Conservation (phyloP, 345 rosid genomes). For the Cardamine occulta region DNA sequence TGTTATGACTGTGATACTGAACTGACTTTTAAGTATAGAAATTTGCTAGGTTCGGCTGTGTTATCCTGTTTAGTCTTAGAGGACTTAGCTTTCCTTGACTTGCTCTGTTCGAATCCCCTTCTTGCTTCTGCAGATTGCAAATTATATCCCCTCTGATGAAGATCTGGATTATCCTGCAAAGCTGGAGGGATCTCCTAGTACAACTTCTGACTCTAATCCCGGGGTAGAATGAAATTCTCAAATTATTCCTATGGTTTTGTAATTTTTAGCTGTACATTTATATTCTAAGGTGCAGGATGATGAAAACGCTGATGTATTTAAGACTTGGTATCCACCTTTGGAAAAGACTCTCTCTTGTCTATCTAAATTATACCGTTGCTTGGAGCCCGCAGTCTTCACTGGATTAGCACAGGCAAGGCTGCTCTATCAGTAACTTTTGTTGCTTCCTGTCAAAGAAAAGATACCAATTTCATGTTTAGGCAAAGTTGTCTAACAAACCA, state of each 20-base stretch:
- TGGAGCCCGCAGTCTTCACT: conserved; percentile 87
- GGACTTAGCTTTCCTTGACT: conserved; percentile 23
- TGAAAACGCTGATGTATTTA: conserved; percentile 66
- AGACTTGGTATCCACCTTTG: conserved; percentile 93
- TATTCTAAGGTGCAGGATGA: conserved; percentile 55
- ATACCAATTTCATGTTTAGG: conserved; percentile 28
- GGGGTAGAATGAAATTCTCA: conserved; percentile 27
- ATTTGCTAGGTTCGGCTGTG: conserved; percentile 18
- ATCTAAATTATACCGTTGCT: conserved; percentile 83
- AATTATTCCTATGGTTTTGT: conserved; percentile 8
- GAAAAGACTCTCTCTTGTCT: conserved; percentile 95
- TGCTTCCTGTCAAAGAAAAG: conserved; percentile 25
- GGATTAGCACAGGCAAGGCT: conserved; percentile 90
- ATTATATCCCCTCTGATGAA: conserved; percentile 71
- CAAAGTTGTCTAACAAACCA: conserved; percentile 25
- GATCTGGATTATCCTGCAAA: conserved; percentile 91
- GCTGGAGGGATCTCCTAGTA: conserved; percentile 65
- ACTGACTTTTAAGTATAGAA: not conserved
- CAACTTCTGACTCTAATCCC: conserved; percentile 52
- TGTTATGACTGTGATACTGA: conserved; percentile 18
- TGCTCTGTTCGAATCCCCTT: conserved; percentile 18
- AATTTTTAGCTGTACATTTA: conserved; percentile 27
- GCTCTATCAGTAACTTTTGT: conserved; percentile 10
- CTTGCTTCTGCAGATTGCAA: conserved; percentile 78
- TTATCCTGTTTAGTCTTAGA: conserved; percentile 8